Evolutionary conservation across 2,329 filamentous ascomycete species (phyloP).

Genomic region (Sclerotinia minor): DNA sequence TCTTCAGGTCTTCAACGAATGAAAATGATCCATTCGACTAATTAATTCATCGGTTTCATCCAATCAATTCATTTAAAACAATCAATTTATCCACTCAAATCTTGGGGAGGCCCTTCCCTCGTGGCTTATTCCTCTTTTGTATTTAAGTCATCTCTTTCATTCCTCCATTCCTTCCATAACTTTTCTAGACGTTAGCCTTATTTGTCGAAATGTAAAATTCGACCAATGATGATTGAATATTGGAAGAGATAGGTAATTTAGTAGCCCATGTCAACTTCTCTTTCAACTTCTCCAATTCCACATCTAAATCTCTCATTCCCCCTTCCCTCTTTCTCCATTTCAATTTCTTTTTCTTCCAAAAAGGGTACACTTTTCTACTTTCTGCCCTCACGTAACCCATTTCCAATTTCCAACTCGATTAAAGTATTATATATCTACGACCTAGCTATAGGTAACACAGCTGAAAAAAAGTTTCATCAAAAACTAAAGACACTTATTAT

Average conservation of each 20-base stretch:
- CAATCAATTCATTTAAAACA: not conserved
- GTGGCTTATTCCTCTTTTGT: not conserved
- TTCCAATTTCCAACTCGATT: not conserved
- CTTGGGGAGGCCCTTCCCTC: not conserved
- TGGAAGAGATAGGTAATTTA: not conserved
- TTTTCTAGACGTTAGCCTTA: slow-evolving; percentile 2
- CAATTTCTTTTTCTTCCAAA: not conserved
- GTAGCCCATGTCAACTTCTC: not conserved
- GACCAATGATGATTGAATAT: not conserved
- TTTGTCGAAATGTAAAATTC: not conserved
- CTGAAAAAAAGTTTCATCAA: not conserved
- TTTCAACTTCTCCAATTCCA: slow-evolving; percentile 8
- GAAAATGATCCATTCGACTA: too few relatives aligned
- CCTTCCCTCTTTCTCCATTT: not conserved
- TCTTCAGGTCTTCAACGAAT: too few relatives aligned
- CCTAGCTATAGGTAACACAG: not conserved
- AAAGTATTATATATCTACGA: not conserved
- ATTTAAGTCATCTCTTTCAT: not conserved
- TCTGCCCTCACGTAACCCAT: not conserved
- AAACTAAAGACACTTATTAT: not conserved
- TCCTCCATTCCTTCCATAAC: slow-evolving; percentile 3
- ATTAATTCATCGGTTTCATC: not conserved
- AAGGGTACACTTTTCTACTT: not conserved
- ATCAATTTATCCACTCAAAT: not conserved
- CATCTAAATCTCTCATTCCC: not conserved